Percentiles rank a stretch among this genome's conserved stretches.
phyloP scores from a whole-genome alignment of 495 filamentous ascomycete species.

The Aspergillus diversus region DNA sequence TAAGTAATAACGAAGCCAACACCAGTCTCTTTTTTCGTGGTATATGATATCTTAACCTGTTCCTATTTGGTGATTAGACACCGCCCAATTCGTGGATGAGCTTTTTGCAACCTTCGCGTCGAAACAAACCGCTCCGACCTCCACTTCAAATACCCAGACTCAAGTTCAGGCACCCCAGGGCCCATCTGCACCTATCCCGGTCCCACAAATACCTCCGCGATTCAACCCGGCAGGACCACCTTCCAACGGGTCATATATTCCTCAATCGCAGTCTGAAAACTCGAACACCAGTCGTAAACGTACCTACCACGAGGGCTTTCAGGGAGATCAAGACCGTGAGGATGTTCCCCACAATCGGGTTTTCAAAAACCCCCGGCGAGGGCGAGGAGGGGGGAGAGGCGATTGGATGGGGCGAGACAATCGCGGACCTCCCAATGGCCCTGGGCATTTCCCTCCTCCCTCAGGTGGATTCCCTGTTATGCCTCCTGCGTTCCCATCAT shows the following conservation, averaged over 20 bases:
- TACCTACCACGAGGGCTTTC: conserved; percentile 59
- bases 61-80: conserved; percentile 53
- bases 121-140: conserved; percentile 46
- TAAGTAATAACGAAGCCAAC: conserved; percentile 38
- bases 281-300: conserved; percentile 54
- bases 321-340: conserved; percentile 51
- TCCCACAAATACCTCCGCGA: conserved; percentile 29
- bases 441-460: conserved; percentile 37
- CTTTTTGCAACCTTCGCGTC: conserved; percentile 71
- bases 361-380: conserved; percentile 76
- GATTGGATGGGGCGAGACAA: conserved; percentile 46
- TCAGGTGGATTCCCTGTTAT: conserved; percentile 50
- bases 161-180: conserved; percentile 41
- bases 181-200: conserved; percentile 29
- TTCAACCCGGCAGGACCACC: conserved; percentile 46
- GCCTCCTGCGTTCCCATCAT: conserved; percentile 52
- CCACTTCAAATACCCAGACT: conserved; percentile 51
- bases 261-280: conserved; percentile 22
- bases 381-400: conserved; percentile 60
- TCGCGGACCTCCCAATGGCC: conserved; percentile 20
- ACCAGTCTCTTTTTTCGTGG: background rate
- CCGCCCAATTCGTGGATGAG: conserved; percentile 78
- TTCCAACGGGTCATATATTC: conserved; percentile 29
- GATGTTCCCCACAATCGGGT: conserved; percentile 56
- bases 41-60: background rate